Percentiles rank a stretch among this genome's conserved stretches.
Evolutionary conservation across 176 grass and related monocot species (phyloP).

Genomic region (Musa schizocarpa): DNA sequence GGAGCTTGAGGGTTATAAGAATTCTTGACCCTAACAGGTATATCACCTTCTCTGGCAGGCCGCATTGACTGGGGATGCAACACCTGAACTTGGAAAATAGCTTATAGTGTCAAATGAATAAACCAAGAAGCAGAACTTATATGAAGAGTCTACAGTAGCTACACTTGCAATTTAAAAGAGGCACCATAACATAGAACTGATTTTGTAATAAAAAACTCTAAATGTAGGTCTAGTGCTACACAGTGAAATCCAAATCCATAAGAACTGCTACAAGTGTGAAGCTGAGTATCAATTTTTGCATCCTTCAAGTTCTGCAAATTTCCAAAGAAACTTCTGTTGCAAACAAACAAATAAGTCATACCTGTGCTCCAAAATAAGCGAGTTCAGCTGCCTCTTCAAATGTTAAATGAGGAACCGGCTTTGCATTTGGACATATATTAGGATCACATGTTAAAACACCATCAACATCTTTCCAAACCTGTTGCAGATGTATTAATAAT

Average conservation of each 20-base stretch:
- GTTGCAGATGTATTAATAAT: background rate
- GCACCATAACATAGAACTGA: too few species aligned
- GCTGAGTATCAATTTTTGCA: background rate
- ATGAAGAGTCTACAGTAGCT: background rate
- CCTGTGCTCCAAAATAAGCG: constrained; percentile 98
- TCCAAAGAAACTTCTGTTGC: background rate
- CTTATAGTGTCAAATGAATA: background rate
- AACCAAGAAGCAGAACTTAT: constrained; percentile 12
- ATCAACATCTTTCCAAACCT: constrained; percentile 98
- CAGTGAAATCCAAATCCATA: background rate
- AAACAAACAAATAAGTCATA: constrained; percentile 19
- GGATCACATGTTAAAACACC: constrained; percentile 97
- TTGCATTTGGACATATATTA: constrained; percentile 71
- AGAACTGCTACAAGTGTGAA: background rate
- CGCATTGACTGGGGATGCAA: constrained; percentile 92
- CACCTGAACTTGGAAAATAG: constrained; percentile 33
- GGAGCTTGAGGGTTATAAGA: constrained; percentile 94
- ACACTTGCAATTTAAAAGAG: background rate
- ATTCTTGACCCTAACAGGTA: constrained; percentile 95
- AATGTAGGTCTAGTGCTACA: background rate
- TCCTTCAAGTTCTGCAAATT: background rate
- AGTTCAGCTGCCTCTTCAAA: constrained; percentile 96
- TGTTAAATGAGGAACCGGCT: constrained; percentile 69
- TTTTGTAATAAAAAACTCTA: too few species aligned
- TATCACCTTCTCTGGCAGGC: constrained; percentile 87